Conservation (phyloP, 768 basidiomycete species). For the Amanita jacksonii region DNA sequence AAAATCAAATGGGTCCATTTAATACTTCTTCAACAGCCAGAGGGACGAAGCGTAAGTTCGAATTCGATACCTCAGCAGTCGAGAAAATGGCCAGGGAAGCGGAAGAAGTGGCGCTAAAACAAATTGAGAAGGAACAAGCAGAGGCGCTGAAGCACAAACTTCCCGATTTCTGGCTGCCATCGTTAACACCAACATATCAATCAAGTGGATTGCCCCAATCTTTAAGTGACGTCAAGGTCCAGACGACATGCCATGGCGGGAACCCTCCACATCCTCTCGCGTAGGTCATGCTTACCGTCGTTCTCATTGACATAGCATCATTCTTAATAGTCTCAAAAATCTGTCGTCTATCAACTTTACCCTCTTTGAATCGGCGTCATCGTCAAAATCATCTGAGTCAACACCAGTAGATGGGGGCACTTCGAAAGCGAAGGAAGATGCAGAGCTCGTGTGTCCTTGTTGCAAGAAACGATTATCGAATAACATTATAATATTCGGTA, state of each 20-base stretch:
- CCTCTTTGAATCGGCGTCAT: constrained; percentile 28
- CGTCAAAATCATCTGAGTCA: constrained; percentile 28
- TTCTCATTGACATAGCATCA: constrained; percentile 7
- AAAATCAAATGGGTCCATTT: background rate
- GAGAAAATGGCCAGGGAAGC: constrained; percentile 69
- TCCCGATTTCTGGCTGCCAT: constrained; percentile 97
- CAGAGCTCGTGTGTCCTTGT: constrained; percentile 71
- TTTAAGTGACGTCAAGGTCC: constrained; percentile 72
- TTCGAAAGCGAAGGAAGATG: constrained; percentile 37
- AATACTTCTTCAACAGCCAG: constrained; percentile 27
- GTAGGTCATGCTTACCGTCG: too few species aligned
- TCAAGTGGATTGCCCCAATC: constrained; percentile 53
- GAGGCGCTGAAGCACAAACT: constrained; percentile 81
- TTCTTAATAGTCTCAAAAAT: constrained; percentile 59
- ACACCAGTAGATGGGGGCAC: constrained; percentile 29
- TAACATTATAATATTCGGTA: constrained; percentile 60
- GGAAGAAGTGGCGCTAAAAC: constrained; percentile 76
- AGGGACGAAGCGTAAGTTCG: constrained; percentile 77
- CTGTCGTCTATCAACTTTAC: constrained; percentile 78
- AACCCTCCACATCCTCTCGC: constrained; percentile 67
- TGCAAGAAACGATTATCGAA: constrained; percentile 85
- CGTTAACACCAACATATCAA: constrained; percentile 75
- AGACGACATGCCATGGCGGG: constrained; percentile 83
- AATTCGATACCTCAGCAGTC: constrained; percentile 65
- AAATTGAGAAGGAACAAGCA: constrained; percentile 80